These are phyloP conservation scores for Scutellaria baicalensis DNA, from an alignment of 257 asterid species.

Conservation along the genomic window DNA sequence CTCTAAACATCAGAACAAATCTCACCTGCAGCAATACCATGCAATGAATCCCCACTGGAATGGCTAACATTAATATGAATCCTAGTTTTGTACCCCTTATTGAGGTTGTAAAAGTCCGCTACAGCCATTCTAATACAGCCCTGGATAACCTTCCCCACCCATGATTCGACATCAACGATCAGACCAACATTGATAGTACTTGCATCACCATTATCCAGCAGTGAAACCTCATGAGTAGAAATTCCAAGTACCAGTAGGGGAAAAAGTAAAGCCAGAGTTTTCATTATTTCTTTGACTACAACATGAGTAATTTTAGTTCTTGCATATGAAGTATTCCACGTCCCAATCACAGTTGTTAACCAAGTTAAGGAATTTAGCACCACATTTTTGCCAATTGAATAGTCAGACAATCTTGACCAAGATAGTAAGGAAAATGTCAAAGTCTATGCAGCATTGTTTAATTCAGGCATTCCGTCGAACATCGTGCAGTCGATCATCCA, in stretches of 20 bases:
- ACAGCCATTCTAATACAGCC: conserved; percentile 20
- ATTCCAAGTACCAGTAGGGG: background rate
- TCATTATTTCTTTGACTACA: background rate
- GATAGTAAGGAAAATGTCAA: background rate
- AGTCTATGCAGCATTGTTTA: background rate
- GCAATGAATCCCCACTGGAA: conserved; percentile 22
- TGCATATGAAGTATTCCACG: background rate
- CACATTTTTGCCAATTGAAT: background rate
- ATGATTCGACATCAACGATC: conserved; percentile 19
- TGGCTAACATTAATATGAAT: conserved; percentile 16
- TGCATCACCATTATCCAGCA: background rate
- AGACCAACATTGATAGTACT: conserved; percentile 13
- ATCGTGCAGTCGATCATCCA: background rate
- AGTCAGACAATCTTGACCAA: background rate
- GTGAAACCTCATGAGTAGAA: background rate
- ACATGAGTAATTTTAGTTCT: background rate
- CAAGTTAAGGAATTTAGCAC: no score
- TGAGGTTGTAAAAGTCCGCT: conserved; percentile 12
- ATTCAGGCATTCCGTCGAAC: conserved; percentile 1
- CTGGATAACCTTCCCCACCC: conserved; percentile 20
- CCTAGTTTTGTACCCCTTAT: conserved; percentile 6
- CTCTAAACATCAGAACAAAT: background rate
- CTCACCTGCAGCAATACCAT: conserved; percentile 18
- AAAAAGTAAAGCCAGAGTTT: background rate
- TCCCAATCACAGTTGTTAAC: no score